Percentiles rank a stretch among this genome's conserved stretches.
These are phyloP conservation scores for Leccinum obscurum DNA, from an alignment of 768 basidiomycete genomes.

Conservation along the genomic window DNA sequence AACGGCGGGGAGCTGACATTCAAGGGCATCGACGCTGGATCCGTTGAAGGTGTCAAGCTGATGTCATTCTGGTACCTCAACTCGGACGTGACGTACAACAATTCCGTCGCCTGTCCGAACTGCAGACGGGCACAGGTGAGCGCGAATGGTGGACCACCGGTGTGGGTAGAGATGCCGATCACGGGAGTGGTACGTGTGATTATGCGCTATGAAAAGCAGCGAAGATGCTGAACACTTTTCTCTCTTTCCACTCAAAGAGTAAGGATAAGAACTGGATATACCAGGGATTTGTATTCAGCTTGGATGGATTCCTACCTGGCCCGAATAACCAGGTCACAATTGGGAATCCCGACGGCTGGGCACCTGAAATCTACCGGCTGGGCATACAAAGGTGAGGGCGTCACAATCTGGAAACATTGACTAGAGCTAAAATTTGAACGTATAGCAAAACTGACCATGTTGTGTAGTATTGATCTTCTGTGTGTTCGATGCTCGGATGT, in stretches of 20 bases:
- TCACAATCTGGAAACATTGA: too few species aligned
- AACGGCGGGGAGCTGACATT: conserved; percentile 8
- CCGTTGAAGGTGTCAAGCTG: not conserved
- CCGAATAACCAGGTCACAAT: conserved; percentile 4
- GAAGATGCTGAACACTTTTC: not conserved
- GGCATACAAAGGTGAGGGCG: not conserved
- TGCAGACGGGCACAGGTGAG: conserved; percentile 11
- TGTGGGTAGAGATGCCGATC: conserved; percentile 11
- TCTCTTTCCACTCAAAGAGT: not conserved
- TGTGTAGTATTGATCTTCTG: too few species aligned
- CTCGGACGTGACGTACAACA: conserved; percentile 9
- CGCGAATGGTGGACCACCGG: conserved; percentile 2
- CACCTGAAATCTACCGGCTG: conserved; percentile 9
- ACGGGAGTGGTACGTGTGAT: not conserved
- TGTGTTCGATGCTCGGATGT: too few species aligned
- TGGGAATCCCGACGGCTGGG: conserved; percentile 5
- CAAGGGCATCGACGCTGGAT: conserved; percentile 8
- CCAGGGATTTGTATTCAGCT: conserved; percentile 4
- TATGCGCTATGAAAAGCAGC: too few species aligned
- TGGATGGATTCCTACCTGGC: conserved; percentile 13
- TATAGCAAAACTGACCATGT: too few species aligned
- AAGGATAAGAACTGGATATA: conserved; percentile 8
- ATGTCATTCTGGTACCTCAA: conserved; percentile 8
- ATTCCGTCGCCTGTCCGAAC: conserved; percentile 7
- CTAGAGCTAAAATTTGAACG: too few species aligned